Evolutionary conservation across 2,329 filamentous ascomycete genomes (phyloP).

Genomic region (Xylaria sp.): DNA sequence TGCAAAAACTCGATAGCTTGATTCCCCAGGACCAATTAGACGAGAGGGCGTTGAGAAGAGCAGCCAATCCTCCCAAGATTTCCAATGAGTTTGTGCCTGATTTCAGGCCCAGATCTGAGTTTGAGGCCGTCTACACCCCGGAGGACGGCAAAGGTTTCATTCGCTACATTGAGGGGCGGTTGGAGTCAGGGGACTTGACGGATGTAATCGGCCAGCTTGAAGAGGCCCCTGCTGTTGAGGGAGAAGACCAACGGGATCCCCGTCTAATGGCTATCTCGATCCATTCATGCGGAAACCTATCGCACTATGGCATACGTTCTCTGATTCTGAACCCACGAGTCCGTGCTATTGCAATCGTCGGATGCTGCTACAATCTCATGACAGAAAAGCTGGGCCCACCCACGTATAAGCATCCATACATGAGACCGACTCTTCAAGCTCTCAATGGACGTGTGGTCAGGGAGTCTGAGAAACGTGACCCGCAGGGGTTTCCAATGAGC

Average conservation of each 20-base stretch:
- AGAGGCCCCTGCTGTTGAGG: slow-evolving; percentile 31
- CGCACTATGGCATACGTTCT: slow-evolving; percentile 89
- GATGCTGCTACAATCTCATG: slow-evolving; percentile 96
- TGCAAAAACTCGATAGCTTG: slow-evolving; percentile 51
- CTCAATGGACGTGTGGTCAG: slow-evolving; percentile 68
- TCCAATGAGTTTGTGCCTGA: slow-evolving; percentile 43
- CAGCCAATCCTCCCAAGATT: slow-evolving; percentile 39
- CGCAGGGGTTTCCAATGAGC: slow-evolving; percentile 94
- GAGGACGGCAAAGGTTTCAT: slow-evolving; percentile 69
- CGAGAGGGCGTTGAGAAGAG: slow-evolving; percentile 42
- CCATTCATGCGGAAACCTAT: slow-evolving; percentile 96
- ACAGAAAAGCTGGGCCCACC: slow-evolving; percentile 87
- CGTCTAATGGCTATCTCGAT: slow-evolving; percentile 87
- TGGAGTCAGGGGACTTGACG: slow-evolving; percentile 72
- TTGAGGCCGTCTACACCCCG: slow-evolving; percentile 55
- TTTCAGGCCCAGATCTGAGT: slow-evolving; percentile 53
- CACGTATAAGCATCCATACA: slow-evolving; percentile 79
- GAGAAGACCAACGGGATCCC: slow-evolving; percentile 42
- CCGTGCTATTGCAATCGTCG: slow-evolving; percentile 89
- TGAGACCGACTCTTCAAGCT: slow-evolving; percentile 69
- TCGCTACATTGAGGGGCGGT: slow-evolving; percentile 74
- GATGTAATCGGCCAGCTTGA: slow-evolving; percentile 37
- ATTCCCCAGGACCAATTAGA: slow-evolving; percentile 46
- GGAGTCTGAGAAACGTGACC: slow-evolving; percentile 75
- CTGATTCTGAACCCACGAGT: slow-evolving; percentile 83